Evolutionary conservation across 2,329 filamentous ascomycete species (phyloP), one percentile per base, ranked within the genome.

Genomic region (Elsinoe perseae): DNA sequence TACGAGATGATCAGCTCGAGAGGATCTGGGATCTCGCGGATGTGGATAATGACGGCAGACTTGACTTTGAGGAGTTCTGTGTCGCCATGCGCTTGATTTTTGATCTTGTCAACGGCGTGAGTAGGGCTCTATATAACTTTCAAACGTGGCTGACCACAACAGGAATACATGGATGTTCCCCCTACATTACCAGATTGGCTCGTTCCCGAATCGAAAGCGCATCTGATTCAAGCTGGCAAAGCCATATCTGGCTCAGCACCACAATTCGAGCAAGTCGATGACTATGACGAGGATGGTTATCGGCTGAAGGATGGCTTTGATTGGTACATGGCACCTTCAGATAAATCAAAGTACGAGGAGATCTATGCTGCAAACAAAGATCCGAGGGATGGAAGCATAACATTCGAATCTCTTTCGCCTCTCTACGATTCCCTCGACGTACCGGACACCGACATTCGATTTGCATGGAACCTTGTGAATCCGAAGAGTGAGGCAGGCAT

Each of bases 11-110:
- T 67, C 92, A 98, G 75, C 84, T 98, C n/a, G 93, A 97, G 75
- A 82, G 85, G 65, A 89, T 98, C 61, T 98, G 93, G 93, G 93
- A 98, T 68, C 80, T 98, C 61, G 89, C 93, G 58, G 93, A 98
- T 70, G 89, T 98, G 60, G 93, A 98, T 73, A 91, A 91, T 65
- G 93, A 98, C 75, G 93, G 93, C 61, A 95, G 95, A 72, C 79
- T 98, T 56, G 93, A 98, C 74, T 98, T 98, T 76, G 93, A 98
- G 75, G 93, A 98, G 78, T 98, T 98, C 72, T 98, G 93, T 72
- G 93, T 98, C 58, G 93, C 91, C 36, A 98, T 98, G 93, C 83
- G 93, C 67, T 77, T 98, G 67, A 96, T 97, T 66, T 98, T 97
- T 72, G 93, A 98, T 70, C 77, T 97, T 62, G 84, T 98, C 64